Evolutionary conservation across 202 grass and related monocot genomes (phyloP).

Genomic region (Carex sylvatica): DNA sequence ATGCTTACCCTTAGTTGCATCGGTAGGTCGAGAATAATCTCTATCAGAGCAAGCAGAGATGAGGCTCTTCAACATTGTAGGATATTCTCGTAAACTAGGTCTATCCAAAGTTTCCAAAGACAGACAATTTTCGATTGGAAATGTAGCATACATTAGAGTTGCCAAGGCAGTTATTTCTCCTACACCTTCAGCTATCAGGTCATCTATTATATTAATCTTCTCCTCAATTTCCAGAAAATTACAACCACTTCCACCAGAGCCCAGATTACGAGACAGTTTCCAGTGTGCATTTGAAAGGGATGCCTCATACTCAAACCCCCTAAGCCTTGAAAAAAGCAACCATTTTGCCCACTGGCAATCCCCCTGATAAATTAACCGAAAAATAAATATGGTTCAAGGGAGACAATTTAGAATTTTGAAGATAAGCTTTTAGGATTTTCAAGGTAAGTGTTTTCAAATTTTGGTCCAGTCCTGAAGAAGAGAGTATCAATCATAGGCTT

Average conservation of each 20-base stretch:
- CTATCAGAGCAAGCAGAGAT: slow-evolving; percentile 64
- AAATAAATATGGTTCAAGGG: slow-evolving; percentile 3
- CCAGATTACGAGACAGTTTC: slow-evolving; percentile 65
- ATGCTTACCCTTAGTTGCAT: slow-evolving; percentile 48
- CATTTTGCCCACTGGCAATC: slow-evolving; percentile 94
- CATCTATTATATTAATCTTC: slow-evolving; percentile 72
- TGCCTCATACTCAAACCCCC: slow-evolving; percentile 78
- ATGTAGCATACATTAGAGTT: slow-evolving; percentile 92
- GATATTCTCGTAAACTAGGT: slow-evolving; percentile 65
- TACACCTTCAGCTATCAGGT: slow-evolving; percentile 68
- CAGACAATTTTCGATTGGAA: slow-evolving; percentile 75
- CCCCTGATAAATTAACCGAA: slow-evolving; percentile 49
- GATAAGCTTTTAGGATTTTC: neutral
- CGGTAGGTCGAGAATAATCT: slow-evolving; percentile 57
- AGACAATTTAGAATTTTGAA: neutral
- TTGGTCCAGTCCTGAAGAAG: neutral
- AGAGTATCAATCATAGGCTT: neutral
- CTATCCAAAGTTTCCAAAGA: slow-evolving; percentile 83
- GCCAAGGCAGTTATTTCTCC: slow-evolving; percentile 83
- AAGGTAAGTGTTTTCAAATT: neutral
- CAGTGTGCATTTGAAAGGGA: slow-evolving; percentile 79
- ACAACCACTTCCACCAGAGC: slow-evolving; percentile 30
- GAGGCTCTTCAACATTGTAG: slow-evolving; percentile 70
- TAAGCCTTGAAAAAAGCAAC: slow-evolving; percentile 80
- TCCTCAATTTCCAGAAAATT: slow-evolving; percentile 73